Evolutionary conservation across 1,139 yeast genomes (phyloP).

Genomic region (Lodderomyces parapsilosis): DNA sequence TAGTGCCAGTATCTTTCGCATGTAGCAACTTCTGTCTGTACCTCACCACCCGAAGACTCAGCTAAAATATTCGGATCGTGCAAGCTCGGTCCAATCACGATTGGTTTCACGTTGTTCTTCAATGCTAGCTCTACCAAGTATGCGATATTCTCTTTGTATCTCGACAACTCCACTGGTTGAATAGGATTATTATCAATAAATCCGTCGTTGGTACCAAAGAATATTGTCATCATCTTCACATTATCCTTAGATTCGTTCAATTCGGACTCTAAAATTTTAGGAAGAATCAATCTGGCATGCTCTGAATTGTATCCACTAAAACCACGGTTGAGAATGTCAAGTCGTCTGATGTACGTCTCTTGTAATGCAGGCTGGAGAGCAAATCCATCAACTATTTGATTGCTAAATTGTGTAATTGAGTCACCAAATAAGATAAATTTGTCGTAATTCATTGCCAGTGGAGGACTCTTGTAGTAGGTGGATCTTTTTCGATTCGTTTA

Average conservation of each 20-base stretch:
- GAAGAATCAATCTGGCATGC: slow-evolving; percentile 48
- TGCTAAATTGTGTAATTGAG: slow-evolving; percentile 61
- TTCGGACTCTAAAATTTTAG: slow-evolving; percentile 46
- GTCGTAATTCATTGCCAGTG: slow-evolving; percentile 27
- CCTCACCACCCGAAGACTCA: background rate
- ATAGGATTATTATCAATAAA: slow-evolving; percentile 50
- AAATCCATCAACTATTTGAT: slow-evolving; percentile 36
- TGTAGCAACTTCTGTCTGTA: slow-evolving; percentile 18
- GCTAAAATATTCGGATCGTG: slow-evolving; percentile 36
- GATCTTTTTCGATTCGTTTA: too few species aligned
- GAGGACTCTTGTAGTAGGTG: too few species aligned
- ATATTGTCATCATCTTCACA: slow-evolving; percentile 49
- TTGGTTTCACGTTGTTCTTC: slow-evolving; percentile 41
- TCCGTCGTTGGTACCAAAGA: slow-evolving; percentile 80
- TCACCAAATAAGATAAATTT: slow-evolving; percentile 67
- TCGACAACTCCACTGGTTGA: slow-evolving; percentile 55
- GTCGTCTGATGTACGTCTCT: slow-evolving; percentile 44
- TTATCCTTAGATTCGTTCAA: slow-evolving; percentile 25
- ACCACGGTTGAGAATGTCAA: slow-evolving; percentile 62
- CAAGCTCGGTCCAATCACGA: slow-evolving; percentile 65
- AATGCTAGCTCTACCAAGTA: slow-evolving; percentile 38
- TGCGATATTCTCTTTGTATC: slow-evolving; percentile 47
- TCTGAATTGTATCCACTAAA: slow-evolving; percentile 61
- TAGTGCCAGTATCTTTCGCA: slow-evolving; percentile 40
- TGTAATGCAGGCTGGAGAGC: slow-evolving; percentile 53